Evolutionary conservation across 2,329 filamentous ascomycete genomes (phyloP).

Genomic region (Ceratocystis papillata): DNA sequence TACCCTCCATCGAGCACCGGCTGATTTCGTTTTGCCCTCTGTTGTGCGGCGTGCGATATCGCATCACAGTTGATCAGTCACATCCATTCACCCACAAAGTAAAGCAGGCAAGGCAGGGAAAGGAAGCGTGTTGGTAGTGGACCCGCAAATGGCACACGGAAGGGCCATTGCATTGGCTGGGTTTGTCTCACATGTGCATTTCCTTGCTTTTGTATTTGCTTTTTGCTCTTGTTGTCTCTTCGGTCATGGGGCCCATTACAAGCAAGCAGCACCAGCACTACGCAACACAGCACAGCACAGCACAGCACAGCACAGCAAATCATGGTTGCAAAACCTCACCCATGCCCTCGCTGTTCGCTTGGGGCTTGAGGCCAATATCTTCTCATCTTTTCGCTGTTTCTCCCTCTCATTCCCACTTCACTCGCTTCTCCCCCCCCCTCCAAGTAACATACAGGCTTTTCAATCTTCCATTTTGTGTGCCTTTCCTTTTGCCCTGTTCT

Average conservation of each 20-base stretch:
- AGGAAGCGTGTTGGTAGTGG: no score
- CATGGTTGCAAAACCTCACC: no score
- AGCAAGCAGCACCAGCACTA: no score
- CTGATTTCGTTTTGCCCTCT: not conserved
- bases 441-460: not conserved
- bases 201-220: not conserved
- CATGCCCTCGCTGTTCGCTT: no score
- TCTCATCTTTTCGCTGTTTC: no score
- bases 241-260: not conserved
- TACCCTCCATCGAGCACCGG: not conserved
- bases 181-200: not conserved
- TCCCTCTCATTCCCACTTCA: no score
- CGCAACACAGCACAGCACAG: no score
- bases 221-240: not conserved
- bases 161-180: not conserved
- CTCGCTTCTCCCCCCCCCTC: no score
- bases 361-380: no score
- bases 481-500: not conserved
- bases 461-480: not conserved
- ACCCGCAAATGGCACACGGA: no score
- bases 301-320: no score
- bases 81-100: not conserved
- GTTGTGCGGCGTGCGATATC: not conserved
- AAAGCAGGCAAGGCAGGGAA: not conserved
- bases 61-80: conserved; percentile 1